phyloP scores from a whole-genome alignment of 495 filamentous ascomycete species.

The Clavariopsis aquatica region DNA sequence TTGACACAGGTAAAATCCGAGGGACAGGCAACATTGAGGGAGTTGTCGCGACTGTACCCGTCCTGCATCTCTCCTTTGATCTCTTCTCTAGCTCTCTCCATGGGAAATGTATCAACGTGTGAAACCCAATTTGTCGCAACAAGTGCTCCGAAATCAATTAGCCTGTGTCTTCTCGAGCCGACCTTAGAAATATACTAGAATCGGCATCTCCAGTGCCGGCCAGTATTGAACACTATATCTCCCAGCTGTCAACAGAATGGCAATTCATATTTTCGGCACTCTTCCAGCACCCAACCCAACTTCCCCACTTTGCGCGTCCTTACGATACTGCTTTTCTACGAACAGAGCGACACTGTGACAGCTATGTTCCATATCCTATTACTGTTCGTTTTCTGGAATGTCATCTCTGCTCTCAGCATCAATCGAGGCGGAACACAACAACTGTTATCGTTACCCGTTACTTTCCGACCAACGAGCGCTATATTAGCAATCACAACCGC shows the following conservation, averaged over 20 bases:
- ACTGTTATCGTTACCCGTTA: not conserved
- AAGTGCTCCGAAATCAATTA: not conserved
- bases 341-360: not conserved
- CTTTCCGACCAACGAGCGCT: conserved; percentile 1
- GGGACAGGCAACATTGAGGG: no score
- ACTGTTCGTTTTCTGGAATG: not conserved
- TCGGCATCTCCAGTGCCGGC: not conserved
- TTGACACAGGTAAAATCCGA: no score
- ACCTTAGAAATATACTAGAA: not conserved
- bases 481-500: conserved; percentile 14
- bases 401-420: not conserved
- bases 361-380: not conserved
- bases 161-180: not conserved
- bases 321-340: not conserved
- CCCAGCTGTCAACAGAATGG: not conserved
- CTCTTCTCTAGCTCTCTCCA: no score
- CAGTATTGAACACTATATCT: not conserved
- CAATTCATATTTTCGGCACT: not conserved
- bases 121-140: not conserved
- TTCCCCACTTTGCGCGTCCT: not conserved
- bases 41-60: no score
- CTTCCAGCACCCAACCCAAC: not conserved
- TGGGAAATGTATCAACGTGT: not conserved
- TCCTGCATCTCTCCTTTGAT: no score
- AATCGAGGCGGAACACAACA: not conserved